Base-by-base conservation (phyloP, 192 early-diverging fungal genomes). In the Coemansia sp. region DNA sequence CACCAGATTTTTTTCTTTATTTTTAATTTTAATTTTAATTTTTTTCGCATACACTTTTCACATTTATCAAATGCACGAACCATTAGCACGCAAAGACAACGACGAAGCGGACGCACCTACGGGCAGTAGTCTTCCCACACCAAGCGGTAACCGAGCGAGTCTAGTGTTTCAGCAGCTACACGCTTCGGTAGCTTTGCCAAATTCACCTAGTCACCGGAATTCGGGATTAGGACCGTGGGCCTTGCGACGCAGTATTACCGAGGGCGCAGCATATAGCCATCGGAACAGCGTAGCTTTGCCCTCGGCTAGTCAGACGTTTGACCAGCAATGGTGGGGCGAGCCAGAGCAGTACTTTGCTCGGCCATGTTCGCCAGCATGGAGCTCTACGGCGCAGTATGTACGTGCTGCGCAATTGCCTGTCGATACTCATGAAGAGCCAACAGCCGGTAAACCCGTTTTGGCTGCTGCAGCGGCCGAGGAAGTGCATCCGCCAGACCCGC, bases 131-230 rank as follows among this genome's bases (percentile, higher is more conserved):
- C 47, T 49, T 20, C 47, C 47, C 7, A 9, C n/a, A 20, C 47
- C 7, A 49, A 15, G 47, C 6, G 58, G 66, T 15, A 78, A 75
- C 43, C 24, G 81, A 29, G 69, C 76, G 3, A 83, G 81, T 29
- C 13, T 63, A 22, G 66, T 83, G 33, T 83, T 83, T 68, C 75
- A 83, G 75, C 80, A 76, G 8, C 63, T 83, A 49, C 80, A 83
- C 40, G 80, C 72, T 8, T 62, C 75, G 4, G 41, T 65, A 31
- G 68, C 65, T 9, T 50, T 52, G 22, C 13, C 63, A 16, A 41
- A 57, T 24, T 64, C 70, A 31, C 43, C 70, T 4, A 65, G 64
- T 46, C 50, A 39, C 34, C 15, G 43, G 15, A 38, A 50, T 22
- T 57, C 46, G 1, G 52, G 22, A 39, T 41, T 46, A 27, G 49